Percentiles rank a stretch among this genome's conserved stretches.
Conservation (phyloP, 2,329 filamentous ascomycete species). For the Orbilia blumenaviensis region DNA sequence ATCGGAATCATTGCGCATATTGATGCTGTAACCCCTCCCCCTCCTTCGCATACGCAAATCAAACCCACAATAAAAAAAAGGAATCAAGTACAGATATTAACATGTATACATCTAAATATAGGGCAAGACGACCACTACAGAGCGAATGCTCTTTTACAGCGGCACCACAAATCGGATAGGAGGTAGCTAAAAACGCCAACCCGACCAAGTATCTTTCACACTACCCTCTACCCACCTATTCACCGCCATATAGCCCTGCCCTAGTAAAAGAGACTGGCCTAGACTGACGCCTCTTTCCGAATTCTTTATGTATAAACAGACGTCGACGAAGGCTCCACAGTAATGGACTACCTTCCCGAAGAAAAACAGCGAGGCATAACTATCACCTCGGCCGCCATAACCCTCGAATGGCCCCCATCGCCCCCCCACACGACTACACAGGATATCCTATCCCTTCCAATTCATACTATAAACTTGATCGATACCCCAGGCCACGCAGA, state of each 20-base stretch:
- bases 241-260: too few species aligned
- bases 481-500: conserved; percentile 98
- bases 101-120: conserved; percentile 70
- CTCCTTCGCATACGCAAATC: conserved; percentile 61
- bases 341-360: conserved; percentile 99
- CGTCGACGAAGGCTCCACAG: conserved; percentile 92
- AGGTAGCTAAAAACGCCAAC: conserved; percentile 36
- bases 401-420: conserved; percentile 94
- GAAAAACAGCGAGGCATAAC: conserved; percentile 98
- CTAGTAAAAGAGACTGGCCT: too few species aligned
- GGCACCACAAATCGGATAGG: conserved; percentile 73
- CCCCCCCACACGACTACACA: conserved; percentile 79
- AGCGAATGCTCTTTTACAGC: conserved; percentile 97
- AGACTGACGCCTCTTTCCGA: conserved; percentile 60
- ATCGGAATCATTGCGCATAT: conserved; percentile 99
- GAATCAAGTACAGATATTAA: too few species aligned
- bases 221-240: neutral
- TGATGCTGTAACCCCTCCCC: conserved; percentile 72
- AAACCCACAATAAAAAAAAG: conserved; percentile 62
- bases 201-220: conserved; percentile 35
- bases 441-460: conserved; percentile 62
- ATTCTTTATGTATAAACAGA: conserved; percentile 71
- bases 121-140: conserved; percentile 93
- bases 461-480: conserved; percentile 96
- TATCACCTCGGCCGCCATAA: conserved; percentile 97